A percentile compares a stretch with the other conserved stretches of the same genome.
These are phyloP conservation scores for Chaetomiaceae sp. DNA, from an alignment of 2,329 filamentous ascomycete genomes.

Conservation along the genomic window DNA sequence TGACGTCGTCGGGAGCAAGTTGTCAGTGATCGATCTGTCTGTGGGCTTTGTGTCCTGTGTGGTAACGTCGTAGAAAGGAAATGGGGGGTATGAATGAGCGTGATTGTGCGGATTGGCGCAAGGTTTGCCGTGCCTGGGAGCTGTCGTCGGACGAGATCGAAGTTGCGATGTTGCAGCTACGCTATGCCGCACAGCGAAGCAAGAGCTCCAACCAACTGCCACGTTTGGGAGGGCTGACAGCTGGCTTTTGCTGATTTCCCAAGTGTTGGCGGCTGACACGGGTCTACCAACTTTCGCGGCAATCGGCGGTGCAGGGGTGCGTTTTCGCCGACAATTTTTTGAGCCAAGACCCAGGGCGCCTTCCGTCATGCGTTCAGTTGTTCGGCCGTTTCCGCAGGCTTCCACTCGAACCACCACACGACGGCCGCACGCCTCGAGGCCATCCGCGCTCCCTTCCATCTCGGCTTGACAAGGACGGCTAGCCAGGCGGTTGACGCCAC, in stretches of 20 bases:
- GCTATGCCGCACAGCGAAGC: constrained; percentile 3
- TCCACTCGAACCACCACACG: constrained; percentile 7
- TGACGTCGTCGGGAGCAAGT: background rate
- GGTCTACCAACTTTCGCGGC: no score
- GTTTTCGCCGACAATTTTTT: constrained; percentile 19
- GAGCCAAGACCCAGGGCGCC: constrained; percentile 4
- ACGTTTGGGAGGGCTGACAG: background rate
- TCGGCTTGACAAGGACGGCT: constrained; percentile 9
- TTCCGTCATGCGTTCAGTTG: constrained; percentile 16
- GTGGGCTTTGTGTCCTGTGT: background rate
- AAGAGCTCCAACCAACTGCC: constrained; percentile 8
- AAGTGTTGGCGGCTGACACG: background rate
- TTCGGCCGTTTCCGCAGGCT: constrained; percentile 10
- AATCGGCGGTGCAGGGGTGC: constrained; percentile 19
- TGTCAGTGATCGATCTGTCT: background rate
- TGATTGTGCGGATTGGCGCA: constrained; percentile 4
- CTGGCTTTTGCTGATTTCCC: background rate
- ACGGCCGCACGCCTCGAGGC: constrained; percentile 5
- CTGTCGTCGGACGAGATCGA: background rate
- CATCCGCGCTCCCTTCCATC: background rate
- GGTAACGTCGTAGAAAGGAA: background rate
- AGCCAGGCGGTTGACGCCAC: constrained; percentile 12
- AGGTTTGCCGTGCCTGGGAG: no score
- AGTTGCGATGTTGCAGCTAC: constrained; percentile 27
- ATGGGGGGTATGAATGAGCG: background rate